Base-by-base conservation (phyloP, 1,139 yeast species). In the Saccharomyces pastorianus region DNA sequence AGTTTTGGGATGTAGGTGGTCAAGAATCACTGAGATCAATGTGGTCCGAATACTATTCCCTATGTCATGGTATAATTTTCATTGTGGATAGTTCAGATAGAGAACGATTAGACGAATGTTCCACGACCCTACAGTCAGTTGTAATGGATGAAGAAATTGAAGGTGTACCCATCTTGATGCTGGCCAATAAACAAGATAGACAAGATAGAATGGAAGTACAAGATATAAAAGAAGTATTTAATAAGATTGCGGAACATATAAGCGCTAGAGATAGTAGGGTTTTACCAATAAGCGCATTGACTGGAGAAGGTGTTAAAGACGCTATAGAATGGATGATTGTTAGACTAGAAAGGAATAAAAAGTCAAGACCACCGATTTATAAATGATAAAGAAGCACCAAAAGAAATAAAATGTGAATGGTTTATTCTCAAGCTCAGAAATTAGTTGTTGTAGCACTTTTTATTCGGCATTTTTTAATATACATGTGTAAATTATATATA, bases 1-100 rank as follows among this genome's bases (percentile, higher is more conserved):
- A 90, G 66, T 81, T 93, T 62, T 93, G 98, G 98, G 99, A 93
- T 70, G 82, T 93, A 47, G 98, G 98, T 7, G 99, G 99, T 5
- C 98, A 93, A 70, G 84, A 83, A 65, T 77, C 88, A 27, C 74
- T 93, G 52, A 76, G 98, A 51, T 76, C 82, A 42, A 77, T 93
- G 78, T 93, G 99, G 99, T 79, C 85, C 13, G 82, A 89, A 56
- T 93, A 93, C 73, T 93, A 84, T 71, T 75, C 77, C 28, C 87
- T 85, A 55, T 88, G 96, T 54, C 97, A 93, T 70, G 98, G 95
- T 0, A 88, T 93, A 34, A 85, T 93, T 49, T 93, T 91, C 68
- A 85, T 93, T 34, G 91, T 93, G 13, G 99, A 93, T 68, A 88
- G 96, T 5, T 84, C 96, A 0, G 97, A 91, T 67, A 78, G 85